A percentile compares a stretch with the other conserved stretches of the same genome.
Evolutionary conservation across 345 rosid genomes (phyloP).

Genomic region (Hibiscus mutabilis): DNA sequence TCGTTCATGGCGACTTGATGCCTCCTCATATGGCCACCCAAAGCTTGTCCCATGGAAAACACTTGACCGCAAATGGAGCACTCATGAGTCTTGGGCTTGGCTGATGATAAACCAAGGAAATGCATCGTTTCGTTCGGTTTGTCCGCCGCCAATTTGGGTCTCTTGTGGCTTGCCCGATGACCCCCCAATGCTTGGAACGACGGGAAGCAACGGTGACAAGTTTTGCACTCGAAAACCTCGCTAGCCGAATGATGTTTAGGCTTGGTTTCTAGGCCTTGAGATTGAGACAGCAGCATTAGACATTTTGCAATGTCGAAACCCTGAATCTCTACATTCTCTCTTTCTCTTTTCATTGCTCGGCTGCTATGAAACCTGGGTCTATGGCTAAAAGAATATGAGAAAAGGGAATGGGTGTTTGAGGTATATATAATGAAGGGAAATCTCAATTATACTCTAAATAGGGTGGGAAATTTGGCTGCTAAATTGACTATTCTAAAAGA

Average conservation of each 20-base stretch:
- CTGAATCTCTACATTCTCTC: slow-evolving; percentile 31
- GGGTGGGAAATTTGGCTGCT: slow-evolving; percentile 9
- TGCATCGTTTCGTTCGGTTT: background rate
- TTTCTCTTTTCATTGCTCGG: slow-evolving; percentile 39
- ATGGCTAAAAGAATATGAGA: background rate
- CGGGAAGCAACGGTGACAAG: slow-evolving; percentile 52
- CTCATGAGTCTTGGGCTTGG: slow-evolving; percentile 33
- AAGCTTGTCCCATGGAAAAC: slow-evolving; percentile 61
- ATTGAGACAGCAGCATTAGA: slow-evolving; percentile 39
- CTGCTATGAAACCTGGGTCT: background rate
- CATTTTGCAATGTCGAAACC: slow-evolving; percentile 39
- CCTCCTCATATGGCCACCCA: slow-evolving; percentile 77
- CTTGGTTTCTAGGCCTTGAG: slow-evolving; percentile 27
- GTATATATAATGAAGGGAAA: background rate
- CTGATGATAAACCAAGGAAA: background rate
- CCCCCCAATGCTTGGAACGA: slow-evolving; percentile 82
- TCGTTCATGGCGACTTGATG: slow-evolving; percentile 31
- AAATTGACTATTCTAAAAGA: background rate
- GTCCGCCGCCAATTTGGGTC: slow-evolving; percentile 24
- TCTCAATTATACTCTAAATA: background rate
- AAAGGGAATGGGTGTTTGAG: background rate
- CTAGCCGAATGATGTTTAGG: background rate
- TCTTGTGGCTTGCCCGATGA: slow-evolving; percentile 72
- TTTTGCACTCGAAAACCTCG: slow-evolving; percentile 38
- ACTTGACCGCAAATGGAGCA: slow-evolving; percentile 59